phyloP scores from a whole-genome alignment of 306 rosid genomes.

The Cucumis sativus region DNA sequence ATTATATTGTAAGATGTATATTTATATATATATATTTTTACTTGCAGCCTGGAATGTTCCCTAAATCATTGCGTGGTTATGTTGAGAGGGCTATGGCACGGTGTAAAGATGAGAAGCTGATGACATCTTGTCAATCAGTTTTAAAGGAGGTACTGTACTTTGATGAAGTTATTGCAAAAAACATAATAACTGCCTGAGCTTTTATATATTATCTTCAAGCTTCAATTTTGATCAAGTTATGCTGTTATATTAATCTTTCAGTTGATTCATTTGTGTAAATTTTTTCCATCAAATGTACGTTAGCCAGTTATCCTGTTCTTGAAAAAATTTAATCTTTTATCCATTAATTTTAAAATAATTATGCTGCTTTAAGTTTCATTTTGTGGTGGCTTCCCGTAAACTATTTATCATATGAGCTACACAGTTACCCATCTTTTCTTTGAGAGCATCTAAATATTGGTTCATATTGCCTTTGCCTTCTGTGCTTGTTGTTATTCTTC shows the following conservation, averaged over 20 bases:
- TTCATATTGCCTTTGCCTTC: not conserved
- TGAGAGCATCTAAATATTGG: not conserved
- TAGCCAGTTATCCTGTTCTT: not conserved
- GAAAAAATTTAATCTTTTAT: not conserved
- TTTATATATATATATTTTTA: conserved; percentile 6
- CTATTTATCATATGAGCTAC: not conserved
- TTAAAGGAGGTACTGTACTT: conserved; percentile 66
- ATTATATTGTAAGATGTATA: not conserved
- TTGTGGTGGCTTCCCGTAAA: not conserved
- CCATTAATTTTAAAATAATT: not conserved
- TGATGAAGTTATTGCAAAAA: conserved; percentile 4
- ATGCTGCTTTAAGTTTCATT: not conserved
- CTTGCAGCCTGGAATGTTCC: conserved; percentile 81
- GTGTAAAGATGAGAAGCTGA: conserved; percentile 75
- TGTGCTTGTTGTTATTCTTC: not conserved
- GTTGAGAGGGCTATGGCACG: conserved; percentile 95
- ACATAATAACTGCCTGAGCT: not conserved
- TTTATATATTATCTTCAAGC: not conserved
- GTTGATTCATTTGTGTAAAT: not conserved
- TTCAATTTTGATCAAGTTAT: not conserved
- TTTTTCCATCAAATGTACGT: not conserved
- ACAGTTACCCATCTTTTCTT: not conserved
- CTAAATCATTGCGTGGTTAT: conserved; percentile 83
- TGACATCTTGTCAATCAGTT: conserved; percentile 68
- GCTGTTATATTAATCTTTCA: not conserved